Evolutionary conservation across 208 protist genomes (phyloP), one percentile per base, ranked within the genome.

Genomic region (Trypanosoma cruzi): DNA sequence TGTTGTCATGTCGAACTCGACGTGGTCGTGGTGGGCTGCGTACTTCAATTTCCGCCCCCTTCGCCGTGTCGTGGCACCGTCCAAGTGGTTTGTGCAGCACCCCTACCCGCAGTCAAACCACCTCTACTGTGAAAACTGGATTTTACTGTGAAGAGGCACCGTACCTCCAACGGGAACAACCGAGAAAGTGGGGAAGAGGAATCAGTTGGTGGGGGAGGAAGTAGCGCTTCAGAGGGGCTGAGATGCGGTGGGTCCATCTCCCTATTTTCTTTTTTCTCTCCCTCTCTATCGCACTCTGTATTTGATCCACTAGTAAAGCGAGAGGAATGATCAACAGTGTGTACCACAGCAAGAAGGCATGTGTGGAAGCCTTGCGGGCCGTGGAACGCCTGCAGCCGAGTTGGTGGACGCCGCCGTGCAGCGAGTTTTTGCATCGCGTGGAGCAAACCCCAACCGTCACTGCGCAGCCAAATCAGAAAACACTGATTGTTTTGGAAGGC

Each of bases 1-100:
- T 65, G 79, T 96, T 5, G 77, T 96, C 22, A 96, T 96, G 82
- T 88, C 90, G 2, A 96, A 96, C 79, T 94, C 88, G 0, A 84
- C 82, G 36, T 96, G 89, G 67, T 93, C 86, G 32, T 96, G 90
- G 88, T 96, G 90, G 88, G 88, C 78, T 0, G 88, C 88, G 28
- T 96, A 93, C 72, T 68, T 94, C 5, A 94, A 94, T 55, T 53
- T 36, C 20, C 29, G 46, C 13, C 84, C 90, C 37, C 72, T 91
- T 29, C 81, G 59, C 20, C 81, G 90, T 26, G 82, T 94, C 13
- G 68, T 96, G 2, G 85, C 86, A 18, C 90, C 90, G 24, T 80
- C 77, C 24, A 29, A 63, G 61, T 96, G 90, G 88, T 96, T 96
- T 58, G 86, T 90, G 22, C 71, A 84, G 69, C 66, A 92, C 54